phyloP scores from a whole-genome alignment of 225 moss, liverwort and hornwort species.

The Sphagnum tenellum region DNA sequence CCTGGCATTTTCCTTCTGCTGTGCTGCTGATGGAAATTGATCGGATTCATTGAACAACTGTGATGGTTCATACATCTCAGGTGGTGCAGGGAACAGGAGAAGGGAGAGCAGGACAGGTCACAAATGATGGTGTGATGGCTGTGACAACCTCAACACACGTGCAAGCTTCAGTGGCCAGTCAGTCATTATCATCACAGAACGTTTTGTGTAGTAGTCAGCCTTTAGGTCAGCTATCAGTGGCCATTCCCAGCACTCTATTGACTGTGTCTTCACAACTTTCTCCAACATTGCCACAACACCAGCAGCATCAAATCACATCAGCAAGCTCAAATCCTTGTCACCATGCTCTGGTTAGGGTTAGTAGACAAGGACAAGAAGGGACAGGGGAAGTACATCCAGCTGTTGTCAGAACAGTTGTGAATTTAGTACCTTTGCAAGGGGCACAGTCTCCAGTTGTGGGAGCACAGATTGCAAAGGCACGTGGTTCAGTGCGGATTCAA shows the following conservation, averaged over 20 bases:
- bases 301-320: slow-evolving; percentile 14
- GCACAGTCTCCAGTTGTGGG: slow-evolving; percentile 15
- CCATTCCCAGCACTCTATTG: slow-evolving; percentile 14
- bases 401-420: slow-evolving; percentile 41
- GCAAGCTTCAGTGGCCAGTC: no score
- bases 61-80: no score
- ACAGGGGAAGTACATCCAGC: slow-evolving; percentile 32
- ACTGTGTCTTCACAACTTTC: slow-evolving; percentile 17
- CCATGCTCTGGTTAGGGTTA: slow-evolving; percentile 31
- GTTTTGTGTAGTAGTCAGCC: slow-evolving; percentile 6
- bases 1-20: no score
- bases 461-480: slow-evolving; percentile 33
- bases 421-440: slow-evolving; percentile 34
- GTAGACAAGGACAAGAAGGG: slow-evolving; percentile 22
- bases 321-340: slow-evolving; percentile 19
- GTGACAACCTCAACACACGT: no score
- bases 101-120: no score
- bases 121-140: no score
- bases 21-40: no score
- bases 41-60: no score
- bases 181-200: background rate
- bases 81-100: no score
- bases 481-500: slow-evolving; percentile 27
- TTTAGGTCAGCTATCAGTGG: slow-evolving; percentile 14
- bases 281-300: slow-evolving; percentile 12